Conservation (phyloP, 2,329 filamentous ascomycete species). For the Tricladium varicosporioides region DNA sequence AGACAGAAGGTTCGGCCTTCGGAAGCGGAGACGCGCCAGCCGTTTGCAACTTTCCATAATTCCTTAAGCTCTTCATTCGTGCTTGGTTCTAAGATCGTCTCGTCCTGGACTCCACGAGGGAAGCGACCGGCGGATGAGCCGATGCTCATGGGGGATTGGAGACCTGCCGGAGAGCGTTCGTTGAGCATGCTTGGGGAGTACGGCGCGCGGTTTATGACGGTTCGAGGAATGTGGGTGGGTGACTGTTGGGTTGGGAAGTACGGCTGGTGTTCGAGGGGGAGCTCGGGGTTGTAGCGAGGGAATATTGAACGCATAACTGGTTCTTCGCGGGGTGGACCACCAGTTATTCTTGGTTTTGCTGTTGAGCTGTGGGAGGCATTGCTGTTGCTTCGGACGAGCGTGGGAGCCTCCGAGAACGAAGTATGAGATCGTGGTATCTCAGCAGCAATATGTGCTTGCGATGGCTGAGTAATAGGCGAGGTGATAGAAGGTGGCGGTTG, state of each 20-base stretch:
- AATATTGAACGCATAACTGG: slow-evolving; percentile 69
- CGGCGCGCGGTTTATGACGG: slow-evolving; percentile 63
- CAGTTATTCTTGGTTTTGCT: slow-evolving; percentile 45
- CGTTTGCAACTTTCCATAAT: slow-evolving; percentile 69
- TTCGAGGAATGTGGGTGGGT: slow-evolving; percentile 61
- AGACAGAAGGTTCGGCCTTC: slow-evolving; percentile 61
- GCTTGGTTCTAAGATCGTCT: slow-evolving; percentile 30
- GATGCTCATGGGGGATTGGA: slow-evolving; percentile 29
- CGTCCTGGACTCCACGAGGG: slow-evolving; percentile 30
- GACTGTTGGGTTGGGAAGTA: slow-evolving; percentile 68
- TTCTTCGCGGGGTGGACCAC: slow-evolving; percentile 29
- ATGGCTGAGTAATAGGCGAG: slow-evolving; percentile 24
- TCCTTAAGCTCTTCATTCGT: slow-evolving; percentile 58
- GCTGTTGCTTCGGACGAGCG: slow-evolving; percentile 49
- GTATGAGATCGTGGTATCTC: slow-evolving; percentile 45
- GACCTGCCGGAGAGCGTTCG: slow-evolving; percentile 22
- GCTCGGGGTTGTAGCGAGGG: slow-evolving; percentile 66
- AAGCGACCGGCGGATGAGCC: slow-evolving; percentile 27
- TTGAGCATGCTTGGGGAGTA: slow-evolving; percentile 43
- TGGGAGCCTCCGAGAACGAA: slow-evolving; percentile 50
- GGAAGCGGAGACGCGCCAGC: slow-evolving; percentile 60
- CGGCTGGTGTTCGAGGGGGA: slow-evolving; percentile 64
- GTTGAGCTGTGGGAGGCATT: slow-evolving; percentile 54
- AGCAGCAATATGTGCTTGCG: slow-evolving; percentile 26
- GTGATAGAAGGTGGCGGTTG: slow-evolving; percentile 7